Conservation (phyloP, 371 early-diverging fungal species). For the Apophysomyces variabilis region DNA sequence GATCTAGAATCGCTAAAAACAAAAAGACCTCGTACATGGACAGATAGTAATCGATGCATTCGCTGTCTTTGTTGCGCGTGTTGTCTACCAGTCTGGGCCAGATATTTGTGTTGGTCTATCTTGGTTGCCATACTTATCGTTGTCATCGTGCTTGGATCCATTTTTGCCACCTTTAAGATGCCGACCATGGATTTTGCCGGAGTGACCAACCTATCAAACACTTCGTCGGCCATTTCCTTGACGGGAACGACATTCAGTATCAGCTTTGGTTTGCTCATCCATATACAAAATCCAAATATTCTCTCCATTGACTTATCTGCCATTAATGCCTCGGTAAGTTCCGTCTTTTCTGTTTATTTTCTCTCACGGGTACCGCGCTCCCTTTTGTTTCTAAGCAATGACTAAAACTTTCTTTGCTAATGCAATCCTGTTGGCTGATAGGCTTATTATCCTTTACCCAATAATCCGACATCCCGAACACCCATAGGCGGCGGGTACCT, state of each 20-base stretch:
- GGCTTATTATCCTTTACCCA: conserved; percentile 47
- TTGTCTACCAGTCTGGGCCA: conserved; percentile 33
- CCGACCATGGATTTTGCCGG: conserved; percentile 31
- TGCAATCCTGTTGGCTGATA: conserved; percentile 11
- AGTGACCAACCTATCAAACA: conserved; percentile 13
- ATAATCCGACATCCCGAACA: conserved; percentile 21
- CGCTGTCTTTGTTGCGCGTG: conserved; percentile 33
- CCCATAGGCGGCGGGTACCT: conserved; percentile 47
- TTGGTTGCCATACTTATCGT: conserved; percentile 30
- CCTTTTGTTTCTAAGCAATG: background rate
- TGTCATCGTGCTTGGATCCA: conserved; percentile 25
- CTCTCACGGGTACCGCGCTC: background rate
- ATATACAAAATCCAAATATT: conserved; percentile 50
- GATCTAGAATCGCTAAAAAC: background rate
- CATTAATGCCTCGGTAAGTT: conserved; percentile 46
- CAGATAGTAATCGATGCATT: conserved; percentile 26
- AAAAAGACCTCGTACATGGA: background rate
- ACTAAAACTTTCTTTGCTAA: background rate
- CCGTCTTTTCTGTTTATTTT: too few species aligned
- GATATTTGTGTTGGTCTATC: conserved; percentile 30
- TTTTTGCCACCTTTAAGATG: conserved; percentile 32
- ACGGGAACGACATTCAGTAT: conserved; percentile 21
- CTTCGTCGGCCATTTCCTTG: conserved; percentile 13
- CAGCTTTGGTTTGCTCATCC: conserved; percentile 30
- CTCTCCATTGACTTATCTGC: conserved; percentile 43